Evolutionary conservation across 352 stramenopile genomes (phyloP).

Genomic region (Phytophthora litchii): DNA sequence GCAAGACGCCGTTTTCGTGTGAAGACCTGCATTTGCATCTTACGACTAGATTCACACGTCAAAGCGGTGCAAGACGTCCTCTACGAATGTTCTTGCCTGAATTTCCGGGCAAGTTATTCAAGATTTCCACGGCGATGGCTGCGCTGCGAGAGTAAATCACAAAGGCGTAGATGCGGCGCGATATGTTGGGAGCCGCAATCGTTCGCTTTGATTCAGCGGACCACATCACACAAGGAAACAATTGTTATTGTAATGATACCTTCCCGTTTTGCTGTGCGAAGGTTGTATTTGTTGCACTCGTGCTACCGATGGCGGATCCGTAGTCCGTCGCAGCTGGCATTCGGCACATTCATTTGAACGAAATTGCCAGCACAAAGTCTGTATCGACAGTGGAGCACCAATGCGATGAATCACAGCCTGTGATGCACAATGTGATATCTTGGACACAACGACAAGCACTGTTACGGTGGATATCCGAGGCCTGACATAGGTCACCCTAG

Average conservation of each 20-base stretch:
- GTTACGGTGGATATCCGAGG: too few relatives aligned
- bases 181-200: conserved; percentile 20
- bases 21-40: neutral
- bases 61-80: neutral
- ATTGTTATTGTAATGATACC: neutral
- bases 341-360: too few relatives aligned
- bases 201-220: neutral
- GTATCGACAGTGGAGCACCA: too few relatives aligned
- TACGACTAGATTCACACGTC: neutral
- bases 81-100: conserved; percentile 5
- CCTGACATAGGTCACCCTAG: too few relatives aligned
- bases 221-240: neutral
- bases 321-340: too few relatives aligned
- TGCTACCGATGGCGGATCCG: too few relatives aligned
- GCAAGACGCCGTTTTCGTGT: neutral
- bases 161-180: conserved; percentile 15
- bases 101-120: neutral
- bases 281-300: too few relatives aligned
- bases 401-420: too few relatives aligned
- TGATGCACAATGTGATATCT: too few relatives aligned
- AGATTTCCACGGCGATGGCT: conserved; percentile 10
- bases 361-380: too few relatives aligned
- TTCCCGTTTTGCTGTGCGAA: neutral
- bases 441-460: too few relatives aligned
- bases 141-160: conserved; percentile 14